phyloP scores from a whole-genome alignment of 1,139 yeast species.

The Kazachstania sp. region DNA sequence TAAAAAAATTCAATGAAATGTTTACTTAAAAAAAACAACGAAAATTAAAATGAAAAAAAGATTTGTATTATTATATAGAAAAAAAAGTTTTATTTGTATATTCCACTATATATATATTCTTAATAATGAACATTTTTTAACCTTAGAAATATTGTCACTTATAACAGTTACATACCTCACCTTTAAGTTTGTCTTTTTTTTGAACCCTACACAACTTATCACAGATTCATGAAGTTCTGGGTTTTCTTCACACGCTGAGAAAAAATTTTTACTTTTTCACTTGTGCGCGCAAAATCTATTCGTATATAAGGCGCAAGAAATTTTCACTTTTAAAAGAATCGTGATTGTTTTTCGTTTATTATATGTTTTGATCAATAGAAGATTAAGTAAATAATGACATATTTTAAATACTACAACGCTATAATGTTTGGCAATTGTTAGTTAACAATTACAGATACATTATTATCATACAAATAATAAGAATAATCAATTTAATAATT shows the following conservation, averaged over 20 bases:
- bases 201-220: neutral
- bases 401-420: no score
- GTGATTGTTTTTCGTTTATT: no score
- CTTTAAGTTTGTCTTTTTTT: neutral
- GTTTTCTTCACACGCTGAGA: neutral
- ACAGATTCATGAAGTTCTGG: neutral
- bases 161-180: no score
- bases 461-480: neutral
- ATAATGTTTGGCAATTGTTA: neutral
- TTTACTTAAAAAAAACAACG: neutral
- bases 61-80: neutral
- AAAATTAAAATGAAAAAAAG: no score
- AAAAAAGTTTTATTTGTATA: neutral
- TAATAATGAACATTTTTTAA: neutral
- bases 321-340: no score
- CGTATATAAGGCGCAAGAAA: no score
- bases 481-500: neutral
- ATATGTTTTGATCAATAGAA: no score
- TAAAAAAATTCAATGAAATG: neutral
- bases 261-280: neutral
- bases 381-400: no score
- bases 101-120: slow-evolving; percentile 1
- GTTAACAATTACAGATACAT: neutral
- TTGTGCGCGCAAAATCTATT: no score
- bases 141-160: neutral